Conservation (phyloP, 768 basidiomycete species). For the Lactarius psammicola region DNA sequence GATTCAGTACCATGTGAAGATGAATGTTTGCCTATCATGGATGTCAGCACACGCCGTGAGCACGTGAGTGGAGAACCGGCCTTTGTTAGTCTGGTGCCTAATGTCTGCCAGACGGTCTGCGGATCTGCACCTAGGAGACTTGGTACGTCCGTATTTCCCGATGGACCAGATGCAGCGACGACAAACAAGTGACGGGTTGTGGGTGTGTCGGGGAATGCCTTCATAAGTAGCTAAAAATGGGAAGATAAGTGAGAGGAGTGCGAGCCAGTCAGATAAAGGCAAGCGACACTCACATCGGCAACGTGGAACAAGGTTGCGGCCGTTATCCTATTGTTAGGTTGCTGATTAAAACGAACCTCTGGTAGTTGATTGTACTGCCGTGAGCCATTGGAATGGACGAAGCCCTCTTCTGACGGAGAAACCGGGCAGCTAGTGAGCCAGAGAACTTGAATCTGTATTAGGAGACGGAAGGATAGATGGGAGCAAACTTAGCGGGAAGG, state of each 20-base stretch:
- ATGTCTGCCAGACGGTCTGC: constrained; percentile 16
- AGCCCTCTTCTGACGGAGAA: constrained; percentile 23
- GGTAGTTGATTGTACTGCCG: constrained; percentile 27
- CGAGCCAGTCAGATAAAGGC: background rate
- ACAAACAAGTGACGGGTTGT: constrained; percentile 30
- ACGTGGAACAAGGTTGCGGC: constrained; percentile 22
- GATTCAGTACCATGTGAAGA: constrained; percentile 30
- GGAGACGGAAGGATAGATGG: background rate
- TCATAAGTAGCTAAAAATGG: constrained; percentile 20
- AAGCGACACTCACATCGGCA: constrained; percentile 25
- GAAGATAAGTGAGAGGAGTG: constrained; percentile 14
- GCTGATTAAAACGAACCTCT: constrained; percentile 26
- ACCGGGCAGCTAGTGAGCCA: constrained; percentile 25
- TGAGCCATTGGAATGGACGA: constrained; percentile 17
- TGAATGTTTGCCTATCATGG: constrained; percentile 27
- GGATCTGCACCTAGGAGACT: constrained; percentile 20
- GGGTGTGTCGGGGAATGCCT: constrained; percentile 12
- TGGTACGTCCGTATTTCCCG: constrained; percentile 20
- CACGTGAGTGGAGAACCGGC: constrained; percentile 21
- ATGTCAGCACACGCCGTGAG: constrained; percentile 14
- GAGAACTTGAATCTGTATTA: constrained; percentile 27
- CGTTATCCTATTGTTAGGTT: constrained; percentile 27
- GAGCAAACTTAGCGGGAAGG: background rate
- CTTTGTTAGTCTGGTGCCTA: constrained; percentile 23
- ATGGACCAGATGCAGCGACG: constrained; percentile 27